A percentile compares a stretch with the other conserved stretches of the same genome.
These are phyloP conservation scores for Achaetomiella virescens DNA, from an alignment of 495 filamentous ascomycete genomes.

Conservation along the genomic window DNA sequence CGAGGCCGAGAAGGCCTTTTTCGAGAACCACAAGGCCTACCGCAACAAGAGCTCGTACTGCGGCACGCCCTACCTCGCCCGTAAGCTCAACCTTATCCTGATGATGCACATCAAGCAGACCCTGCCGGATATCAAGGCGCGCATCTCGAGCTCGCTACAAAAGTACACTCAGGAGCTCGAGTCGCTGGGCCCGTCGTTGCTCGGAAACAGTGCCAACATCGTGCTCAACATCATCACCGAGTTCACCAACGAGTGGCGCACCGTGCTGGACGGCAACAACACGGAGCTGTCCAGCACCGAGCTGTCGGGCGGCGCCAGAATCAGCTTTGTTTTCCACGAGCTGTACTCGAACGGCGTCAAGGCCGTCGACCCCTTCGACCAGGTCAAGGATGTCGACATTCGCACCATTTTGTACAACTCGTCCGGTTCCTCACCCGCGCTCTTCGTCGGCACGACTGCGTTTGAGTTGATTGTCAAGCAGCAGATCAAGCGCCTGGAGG, in stretches of 20 bases:
- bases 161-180: slow-evolving; percentile 83
- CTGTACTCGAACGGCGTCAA: slow-evolving; percentile 97
- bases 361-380: slow-evolving; percentile 95
- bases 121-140: slow-evolving; percentile 93
- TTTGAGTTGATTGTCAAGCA: slow-evolving; percentile 99
- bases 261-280: slow-evolving; percentile 93
- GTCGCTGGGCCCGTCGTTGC: slow-evolving; percentile 85
- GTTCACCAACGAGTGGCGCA: slow-evolving; percentile 95
- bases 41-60: slow-evolving; percentile 98
- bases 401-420: slow-evolving; percentile 97
- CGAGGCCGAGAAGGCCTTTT: slow-evolving; percentile 94
- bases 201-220: slow-evolving; percentile 93
- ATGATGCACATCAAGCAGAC: slow-evolving; percentile 99
- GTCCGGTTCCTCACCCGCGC: slow-evolving; percentile 90
- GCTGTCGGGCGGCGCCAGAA: slow-evolving; percentile 93
- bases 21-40: slow-evolving; percentile 98
- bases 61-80: slow-evolving; percentile 91
- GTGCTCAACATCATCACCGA: slow-evolving; percentile 98
- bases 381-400: slow-evolving; percentile 97
- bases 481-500: slow-evolving; percentile 94
- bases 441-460: slow-evolving; percentile 95
- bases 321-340: slow-evolving; percentile 99
- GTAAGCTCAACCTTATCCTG: slow-evolving; percentile 96
- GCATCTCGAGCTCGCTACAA: slow-evolving; percentile 84
- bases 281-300: slow-evolving; percentile 90